phyloP scores from a whole-genome alignment of 1,139 yeast genomes.

The Magnusiomyces ingens region DNA sequence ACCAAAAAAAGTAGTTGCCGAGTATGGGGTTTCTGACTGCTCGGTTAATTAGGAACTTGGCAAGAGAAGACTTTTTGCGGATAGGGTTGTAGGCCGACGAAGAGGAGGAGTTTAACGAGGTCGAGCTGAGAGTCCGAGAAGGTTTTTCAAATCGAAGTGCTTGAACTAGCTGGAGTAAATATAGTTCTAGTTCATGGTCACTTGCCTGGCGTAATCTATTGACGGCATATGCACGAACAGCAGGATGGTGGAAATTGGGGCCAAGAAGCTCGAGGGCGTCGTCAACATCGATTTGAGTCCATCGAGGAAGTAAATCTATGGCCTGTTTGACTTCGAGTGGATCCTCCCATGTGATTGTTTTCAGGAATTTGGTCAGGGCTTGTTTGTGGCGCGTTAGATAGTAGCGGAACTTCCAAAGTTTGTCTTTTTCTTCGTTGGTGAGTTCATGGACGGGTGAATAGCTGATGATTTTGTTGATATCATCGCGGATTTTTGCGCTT shows the following conservation, averaged over 20 bases:
- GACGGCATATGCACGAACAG: slow-evolving; percentile 78
- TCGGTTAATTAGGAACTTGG: slow-evolving; percentile 68
- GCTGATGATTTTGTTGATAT: slow-evolving; percentile 55
- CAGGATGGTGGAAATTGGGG: slow-evolving; percentile 51
- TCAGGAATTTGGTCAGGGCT: slow-evolving; percentile 77
- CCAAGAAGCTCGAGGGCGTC: slow-evolving; percentile 88
- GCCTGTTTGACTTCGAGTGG: slow-evolving; percentile 75
- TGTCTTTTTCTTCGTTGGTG: slow-evolving; percentile 75
- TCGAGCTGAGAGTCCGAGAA: slow-evolving; percentile 10
- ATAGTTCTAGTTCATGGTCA: slow-evolving; percentile 73
- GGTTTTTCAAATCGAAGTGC: slow-evolving; percentile 70
- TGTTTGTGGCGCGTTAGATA: slow-evolving; percentile 69
- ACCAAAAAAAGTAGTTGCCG: slow-evolving; percentile 89
- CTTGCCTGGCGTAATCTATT: slow-evolving; percentile 71
- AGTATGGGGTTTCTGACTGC: slow-evolving; percentile 59
- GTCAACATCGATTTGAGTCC: slow-evolving; percentile 82
- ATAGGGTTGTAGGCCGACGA: slow-evolving; percentile 5
- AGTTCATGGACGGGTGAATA: slow-evolving; percentile 82
- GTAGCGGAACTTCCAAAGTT: slow-evolving; percentile 89
- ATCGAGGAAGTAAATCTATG: slow-evolving; percentile 47
- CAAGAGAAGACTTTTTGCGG: slow-evolving; percentile 46
- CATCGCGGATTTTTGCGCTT: slow-evolving; percentile 73
- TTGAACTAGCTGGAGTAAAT: slow-evolving; percentile 83
- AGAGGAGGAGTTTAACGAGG: slow-evolving; percentile 17
- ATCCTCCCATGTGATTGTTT: slow-evolving; percentile 85